Conservation (phyloP, 2,329 filamentous ascomycete genomes). For the Podosphaera leucotricha region DNA sequence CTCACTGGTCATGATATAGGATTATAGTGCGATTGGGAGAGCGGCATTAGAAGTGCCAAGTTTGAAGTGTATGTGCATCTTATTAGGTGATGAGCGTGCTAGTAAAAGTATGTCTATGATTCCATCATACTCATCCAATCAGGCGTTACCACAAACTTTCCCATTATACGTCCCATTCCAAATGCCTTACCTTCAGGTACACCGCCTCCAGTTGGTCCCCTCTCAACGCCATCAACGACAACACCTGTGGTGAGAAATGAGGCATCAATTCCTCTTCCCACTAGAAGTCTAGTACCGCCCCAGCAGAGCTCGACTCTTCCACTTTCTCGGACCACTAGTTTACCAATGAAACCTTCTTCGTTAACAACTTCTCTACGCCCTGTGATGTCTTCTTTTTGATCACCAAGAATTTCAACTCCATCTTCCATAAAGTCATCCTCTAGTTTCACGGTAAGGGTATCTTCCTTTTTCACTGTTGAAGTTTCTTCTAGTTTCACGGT, state of each 20-base stretch:
- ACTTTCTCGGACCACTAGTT: slow-evolving; percentile 34
- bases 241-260: slow-evolving; percentile 35
- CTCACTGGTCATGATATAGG: too few relatives aligned
- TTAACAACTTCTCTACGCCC: slow-evolving; percentile 9
- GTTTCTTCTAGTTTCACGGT: slow-evolving; percentile 2
- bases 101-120: background rate
- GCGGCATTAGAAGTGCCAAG: too few relatives aligned
- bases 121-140: slow-evolving; percentile 27
- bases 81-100: too few relatives aligned
- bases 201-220: slow-evolving; percentile 9
- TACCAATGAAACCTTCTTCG: slow-evolving; percentile 34
- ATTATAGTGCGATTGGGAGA: too few relatives aligned
- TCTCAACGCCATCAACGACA: slow-evolving; percentile 28
- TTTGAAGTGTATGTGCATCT: too few relatives aligned
- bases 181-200: slow-evolving; percentile 25
- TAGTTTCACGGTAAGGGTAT: slow-evolving; percentile 1
- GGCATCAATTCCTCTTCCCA: slow-evolving; percentile 27
- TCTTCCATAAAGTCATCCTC: slow-evolving; percentile 3
- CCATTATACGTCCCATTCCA: slow-evolving; percentile 39
- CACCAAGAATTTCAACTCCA: slow-evolving; percentile 4
- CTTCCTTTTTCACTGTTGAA: background rate
- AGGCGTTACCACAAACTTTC: slow-evolving; percentile 35
- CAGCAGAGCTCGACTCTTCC: slow-evolving; percentile 38
- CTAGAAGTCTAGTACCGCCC: slow-evolving; percentile 31
- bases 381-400: slow-evolving; percentile 7